A percentile compares a stretch with the other conserved stretches of the same genome.
phyloP scores from a whole-genome alignment of 148 eudicot genomes.

The Amaranthus cruentus region DNA sequence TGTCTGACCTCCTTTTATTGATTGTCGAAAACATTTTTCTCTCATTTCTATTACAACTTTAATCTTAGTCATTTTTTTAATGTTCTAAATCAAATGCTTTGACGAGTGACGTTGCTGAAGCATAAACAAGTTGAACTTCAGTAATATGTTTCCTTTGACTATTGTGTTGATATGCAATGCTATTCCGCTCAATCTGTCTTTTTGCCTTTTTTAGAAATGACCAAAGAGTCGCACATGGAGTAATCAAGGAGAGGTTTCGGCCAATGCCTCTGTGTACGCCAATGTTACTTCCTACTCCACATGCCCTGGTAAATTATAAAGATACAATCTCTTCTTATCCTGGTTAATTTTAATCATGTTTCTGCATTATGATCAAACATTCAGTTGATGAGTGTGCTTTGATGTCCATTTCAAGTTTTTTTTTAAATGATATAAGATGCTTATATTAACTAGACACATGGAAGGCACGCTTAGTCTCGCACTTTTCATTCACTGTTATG shows the following conservation, averaged over 20 bases:
- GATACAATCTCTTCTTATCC: neutral
- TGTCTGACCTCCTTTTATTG: neutral
- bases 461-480: neutral
- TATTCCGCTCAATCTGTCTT: constrained; percentile 6
- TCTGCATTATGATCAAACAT: constrained; percentile 9
- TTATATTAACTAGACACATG: neutral
- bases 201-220: constrained; percentile 54
- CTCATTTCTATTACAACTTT: neutral
- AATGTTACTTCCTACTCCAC: constrained; percentile 85
- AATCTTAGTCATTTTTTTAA: neutral
- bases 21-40: neutral
- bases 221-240: constrained; percentile 48
- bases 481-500: neutral
- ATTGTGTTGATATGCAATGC: neutral
- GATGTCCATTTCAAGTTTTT: neutral
- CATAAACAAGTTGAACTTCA: neutral
- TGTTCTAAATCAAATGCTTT: neutral
- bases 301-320: constrained; percentile 66
- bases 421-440: neutral
- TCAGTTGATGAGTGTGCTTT: neutral
- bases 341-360: constrained; percentile 4
- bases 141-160: neutral
- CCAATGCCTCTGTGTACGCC: constrained; percentile 95
- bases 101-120: neutral
- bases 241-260: constrained; percentile 81